Evolutionary conservation across 2,329 filamentous ascomycete species (phyloP), one percentile per base, ranked within the genome.

Genomic region (Fusarium denticulatum): DNA sequence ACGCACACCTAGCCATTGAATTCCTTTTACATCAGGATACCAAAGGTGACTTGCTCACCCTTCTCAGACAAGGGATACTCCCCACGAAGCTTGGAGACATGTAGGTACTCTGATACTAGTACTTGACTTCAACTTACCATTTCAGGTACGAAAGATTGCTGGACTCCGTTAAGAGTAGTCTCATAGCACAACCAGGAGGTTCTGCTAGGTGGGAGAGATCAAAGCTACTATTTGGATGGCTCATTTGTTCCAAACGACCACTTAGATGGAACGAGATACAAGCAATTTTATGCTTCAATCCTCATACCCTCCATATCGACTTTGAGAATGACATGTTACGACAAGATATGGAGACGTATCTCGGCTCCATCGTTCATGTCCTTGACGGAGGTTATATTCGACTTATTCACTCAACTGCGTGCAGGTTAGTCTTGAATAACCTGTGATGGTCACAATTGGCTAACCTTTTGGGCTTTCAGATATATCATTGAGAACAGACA

Each of bases 361-460:
- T 68, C 2, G 65, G 65, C 4, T 68, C 63, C 4, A 67, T 68
- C 1, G 30, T 68, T 0, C 65, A 67, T 34, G 47, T 68, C 0
- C 22, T 68, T 1, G 30, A 55, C 8, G 65, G 63, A 1, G 65
- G 58, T 0, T 28, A 68, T 3, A 68, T 68, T 2, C 20, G 63
- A 18, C 42, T 68, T 0, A 47, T 68, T 2, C 65, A 68, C 14
- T 61, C 65, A 6, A 68, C 40, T 3, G 65, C 65, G 1, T 3
- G 46, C 40, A 50, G 39, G 65, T 30, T 0, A 16, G 62, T n/a
- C 1, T 5, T 9, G 1, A 10, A 10, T 1, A 1, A 15, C 0
- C 2, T 13, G 0, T 4, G 6, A 0, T 4, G 0, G 8, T 4
- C 0, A 1, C 18, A 12, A 20, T 13, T 60, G 11, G 4, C 6